Evolutionary conservation across 2,329 filamentous ascomycete genomes (phyloP), one percentile per base, ranked within the genome.

Genomic region (Aspergillus aculeatus): DNA sequence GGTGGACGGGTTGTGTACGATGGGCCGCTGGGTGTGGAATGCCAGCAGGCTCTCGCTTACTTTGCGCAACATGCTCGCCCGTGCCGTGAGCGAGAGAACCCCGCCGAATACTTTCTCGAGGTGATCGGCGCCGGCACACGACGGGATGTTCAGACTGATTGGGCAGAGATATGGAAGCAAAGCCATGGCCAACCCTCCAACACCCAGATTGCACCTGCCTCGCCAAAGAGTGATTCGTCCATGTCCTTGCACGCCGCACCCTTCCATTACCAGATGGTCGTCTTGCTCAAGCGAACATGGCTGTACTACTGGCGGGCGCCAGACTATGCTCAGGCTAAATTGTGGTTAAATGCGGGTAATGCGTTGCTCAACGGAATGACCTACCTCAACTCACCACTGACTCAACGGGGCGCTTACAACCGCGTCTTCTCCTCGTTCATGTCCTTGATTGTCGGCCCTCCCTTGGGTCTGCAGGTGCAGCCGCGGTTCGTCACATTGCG

Each of bases 1-100:
- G 82, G 82, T 3, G 83, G 83, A 2, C 73, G 77, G n/a, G 74
- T 80, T 2, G 80, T 79, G 0, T 85, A 83, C 56, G 78, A 81
- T 54, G 83, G 83, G 0, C 76, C 48, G 4, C 38, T 60, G 9
- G 54, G 58, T 4, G 12, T 10, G 10, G 47, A 47, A 1, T 57
- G 54, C 78, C n/a, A 35, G 21, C 23, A 11, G 12, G 31, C 47
- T 7, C 3, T 60, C 16, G 29, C 52, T 16, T 60, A 60, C 49
- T 60, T 60, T 21, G 54, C 48, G 11, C 48, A 49, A 9, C 48
- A 52, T 49, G 24, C 54, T 11, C 23, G 53, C 21, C 47, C 23
- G 6, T 60, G 58, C 16, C 32, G 4, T 11, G n/a, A 49, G n/a
- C 44, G 14, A 14, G 53, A 56, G 14, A 57, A 60, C 9, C 58